These are phyloP conservation scores for Moringa oleifera DNA, from an alignment of 345 rosid species.

Conservation along the genomic window DNA sequence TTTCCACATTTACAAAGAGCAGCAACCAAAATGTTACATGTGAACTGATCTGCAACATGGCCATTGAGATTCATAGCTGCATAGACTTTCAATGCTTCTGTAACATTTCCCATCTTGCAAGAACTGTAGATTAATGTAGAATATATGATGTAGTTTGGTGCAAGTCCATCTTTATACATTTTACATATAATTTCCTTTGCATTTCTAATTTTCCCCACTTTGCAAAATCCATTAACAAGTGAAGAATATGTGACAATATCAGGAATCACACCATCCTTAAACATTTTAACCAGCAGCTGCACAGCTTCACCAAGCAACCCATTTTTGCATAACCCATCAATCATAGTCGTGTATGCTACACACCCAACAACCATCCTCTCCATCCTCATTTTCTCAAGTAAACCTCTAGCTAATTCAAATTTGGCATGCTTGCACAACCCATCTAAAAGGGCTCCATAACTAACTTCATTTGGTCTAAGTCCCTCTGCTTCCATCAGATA, in stretches of 20 bases:
- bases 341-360: conserved; percentile 58
- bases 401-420: conserved; percentile 47
- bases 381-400: conserved; percentile 65
- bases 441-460: conserved; percentile 62
- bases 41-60: conserved; percentile 39
- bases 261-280: conserved; percentile 49
- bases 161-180: conserved; percentile 57
- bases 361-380: conserved; percentile 44
- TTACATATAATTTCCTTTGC: conserved; percentile 62
- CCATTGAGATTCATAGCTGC: conserved; percentile 52
- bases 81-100: conserved; percentile 58
- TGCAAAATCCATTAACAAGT: conserved; percentile 72
- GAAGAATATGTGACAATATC: conserved; percentile 76
- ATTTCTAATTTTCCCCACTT: conserved; percentile 34
- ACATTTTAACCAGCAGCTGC: conserved; percentile 49
- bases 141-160: conserved; percentile 53
- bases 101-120: conserved; percentile 46
- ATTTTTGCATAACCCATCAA: conserved; percentile 70
- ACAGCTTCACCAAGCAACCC: conserved; percentile 58
- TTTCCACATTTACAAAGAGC: conserved; percentile 71
- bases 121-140: conserved; percentile 51
- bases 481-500: conserved; percentile 52
- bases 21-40: conserved; percentile 46
- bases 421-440: conserved; percentile 63
- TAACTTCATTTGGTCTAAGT: conserved; percentile 50